These are phyloP conservation scores for Russula olivacea DNA, from an alignment of 768 basidiomycete genomes.

Conservation along the genomic window DNA sequence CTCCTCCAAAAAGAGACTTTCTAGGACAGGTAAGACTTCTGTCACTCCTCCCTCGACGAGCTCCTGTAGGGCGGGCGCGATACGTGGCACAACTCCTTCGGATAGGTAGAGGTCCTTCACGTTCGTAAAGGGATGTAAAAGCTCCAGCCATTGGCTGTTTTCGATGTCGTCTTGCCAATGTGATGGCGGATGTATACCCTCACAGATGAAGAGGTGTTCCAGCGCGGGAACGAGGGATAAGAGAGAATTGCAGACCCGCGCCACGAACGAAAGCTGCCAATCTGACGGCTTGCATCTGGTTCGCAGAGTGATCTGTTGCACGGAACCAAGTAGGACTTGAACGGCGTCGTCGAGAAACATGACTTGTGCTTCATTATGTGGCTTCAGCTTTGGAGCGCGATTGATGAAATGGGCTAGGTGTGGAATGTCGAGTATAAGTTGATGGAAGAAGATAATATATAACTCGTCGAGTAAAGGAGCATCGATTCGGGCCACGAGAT, in stretches of 20 bases:
- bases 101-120: not conserved
- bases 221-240: not conserved
- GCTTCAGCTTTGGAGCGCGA: not conserved
- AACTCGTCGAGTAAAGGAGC: not conserved
- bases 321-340: no score
- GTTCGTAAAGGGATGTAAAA: not conserved
- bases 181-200: not conserved
- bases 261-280: not conserved
- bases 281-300: not conserved
- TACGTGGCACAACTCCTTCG: not conserved
- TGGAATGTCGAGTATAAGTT: not conserved
- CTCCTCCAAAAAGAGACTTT: not conserved
- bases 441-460: not conserved
- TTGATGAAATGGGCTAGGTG: not conserved
- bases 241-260: not conserved
- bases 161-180: not conserved
- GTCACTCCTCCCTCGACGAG: not conserved
- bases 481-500: not conserved
- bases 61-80: not conserved
- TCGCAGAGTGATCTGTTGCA: not conserved
- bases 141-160: not conserved
- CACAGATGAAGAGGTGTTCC: not conserved
- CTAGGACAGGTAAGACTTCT: not conserved
- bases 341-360: not conserved
- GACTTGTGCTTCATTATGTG: not conserved